Conservation (phyloP, 495 filamentous ascomycete species). For the Neurospora sp. region DNA sequence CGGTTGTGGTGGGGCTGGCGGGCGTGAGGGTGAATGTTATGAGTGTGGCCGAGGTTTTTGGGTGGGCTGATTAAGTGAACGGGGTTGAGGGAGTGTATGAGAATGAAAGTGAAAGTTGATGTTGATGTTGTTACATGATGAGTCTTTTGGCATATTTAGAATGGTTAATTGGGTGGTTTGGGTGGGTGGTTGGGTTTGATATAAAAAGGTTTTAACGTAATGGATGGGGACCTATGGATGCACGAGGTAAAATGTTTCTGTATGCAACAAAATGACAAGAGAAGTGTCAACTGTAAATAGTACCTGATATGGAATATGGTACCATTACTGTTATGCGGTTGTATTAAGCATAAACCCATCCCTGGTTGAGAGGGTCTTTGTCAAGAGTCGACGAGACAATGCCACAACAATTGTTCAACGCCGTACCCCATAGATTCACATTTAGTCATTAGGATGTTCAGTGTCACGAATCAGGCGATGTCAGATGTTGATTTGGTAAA, state of each 20-base stretch:
- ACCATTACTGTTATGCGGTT: too few species aligned
- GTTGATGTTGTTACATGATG: neutral
- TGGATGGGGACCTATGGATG: neutral
- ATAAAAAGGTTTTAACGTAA: neutral
- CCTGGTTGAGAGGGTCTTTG: too few species aligned
- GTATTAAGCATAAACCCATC: too few species aligned
- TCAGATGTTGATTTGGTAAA: neutral
- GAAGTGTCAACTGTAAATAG: neutral
- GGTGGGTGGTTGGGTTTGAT: neutral
- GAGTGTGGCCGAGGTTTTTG: slow-evolving; percentile 83
- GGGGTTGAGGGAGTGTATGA: neutral
- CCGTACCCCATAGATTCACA: neutral
- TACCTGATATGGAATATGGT: neutral
- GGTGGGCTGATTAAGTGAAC: slow-evolving; percentile 39
- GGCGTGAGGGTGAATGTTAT: slow-evolving; percentile 63
- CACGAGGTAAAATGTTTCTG: neutral
- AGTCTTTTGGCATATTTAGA: neutral
- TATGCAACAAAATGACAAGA: neutral
- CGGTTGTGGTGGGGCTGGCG: slow-evolving; percentile 53
- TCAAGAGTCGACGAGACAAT: too few species aligned
- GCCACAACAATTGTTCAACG: too few species aligned
- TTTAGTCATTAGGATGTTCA: neutral
- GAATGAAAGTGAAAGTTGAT: neutral
- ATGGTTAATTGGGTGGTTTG: neutral
- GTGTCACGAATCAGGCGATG: neutral